These are phyloP conservation scores for Dissophora globulifera DNA, from an alignment of 192 early-diverging fungal genomes.

Conservation along the genomic window DNA sequence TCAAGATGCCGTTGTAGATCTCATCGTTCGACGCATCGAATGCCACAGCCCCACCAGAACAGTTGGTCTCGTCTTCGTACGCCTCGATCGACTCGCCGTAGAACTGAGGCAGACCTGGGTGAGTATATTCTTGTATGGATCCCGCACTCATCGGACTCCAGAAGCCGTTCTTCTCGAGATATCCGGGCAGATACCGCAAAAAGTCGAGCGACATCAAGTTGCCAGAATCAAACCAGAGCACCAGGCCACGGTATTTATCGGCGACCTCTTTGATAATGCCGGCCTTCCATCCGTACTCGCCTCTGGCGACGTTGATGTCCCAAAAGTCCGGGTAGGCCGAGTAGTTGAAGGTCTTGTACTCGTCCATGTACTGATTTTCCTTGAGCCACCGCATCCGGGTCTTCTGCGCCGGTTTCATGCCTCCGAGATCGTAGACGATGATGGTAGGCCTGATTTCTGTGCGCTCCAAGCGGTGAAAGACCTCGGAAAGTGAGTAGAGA, in stretches of 20 bases:
- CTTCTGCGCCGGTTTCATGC: constrained; percentile 56
- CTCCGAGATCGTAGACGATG: constrained; percentile 63
- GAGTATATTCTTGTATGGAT: constrained; percentile 53
- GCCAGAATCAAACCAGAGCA: constrained; percentile 65
- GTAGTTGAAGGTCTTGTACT: constrained; percentile 58
- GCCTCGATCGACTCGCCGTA: constrained; percentile 33
- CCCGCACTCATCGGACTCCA: constrained; percentile 56
- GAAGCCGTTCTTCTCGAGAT: constrained; percentile 42
- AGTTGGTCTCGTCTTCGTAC: constrained; percentile 50
- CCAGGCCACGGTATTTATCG: constrained; percentile 50
- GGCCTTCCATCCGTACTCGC: constrained; percentile 68
- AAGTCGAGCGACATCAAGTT: constrained; percentile 47
- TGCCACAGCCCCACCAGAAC: constrained; percentile 58
- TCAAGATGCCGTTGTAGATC: constrained; percentile 54
- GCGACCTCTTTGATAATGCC: constrained; percentile 57
- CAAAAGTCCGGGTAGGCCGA: constrained; percentile 58
- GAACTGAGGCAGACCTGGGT: constrained; percentile 56
- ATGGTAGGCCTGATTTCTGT: constrained; percentile 54
- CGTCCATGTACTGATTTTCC: constrained; percentile 55
- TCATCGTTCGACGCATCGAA: too few species aligned
- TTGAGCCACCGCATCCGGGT: constrained; percentile 55
- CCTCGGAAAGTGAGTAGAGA: constrained; percentile 55
- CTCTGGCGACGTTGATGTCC: constrained; percentile 53
- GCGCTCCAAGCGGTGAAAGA: constrained; percentile 36
- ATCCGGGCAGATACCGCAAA: constrained; percentile 41